These are phyloP conservation scores for Leccinum pellstonianum DNA, from an alignment of 768 basidiomycete genomes.

Conservation along the genomic window DNA sequence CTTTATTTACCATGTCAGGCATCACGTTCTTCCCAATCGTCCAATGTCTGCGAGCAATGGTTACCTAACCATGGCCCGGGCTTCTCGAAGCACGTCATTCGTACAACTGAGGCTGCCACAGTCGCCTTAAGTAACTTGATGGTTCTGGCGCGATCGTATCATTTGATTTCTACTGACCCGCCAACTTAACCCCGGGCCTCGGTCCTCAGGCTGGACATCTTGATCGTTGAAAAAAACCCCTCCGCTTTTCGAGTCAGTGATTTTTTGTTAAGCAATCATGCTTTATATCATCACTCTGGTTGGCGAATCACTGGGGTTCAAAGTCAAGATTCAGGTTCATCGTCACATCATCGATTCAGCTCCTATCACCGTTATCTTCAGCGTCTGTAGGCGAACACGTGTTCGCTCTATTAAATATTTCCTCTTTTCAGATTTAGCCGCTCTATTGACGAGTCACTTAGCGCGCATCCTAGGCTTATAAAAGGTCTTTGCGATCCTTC, in stretches of 20 bases:
- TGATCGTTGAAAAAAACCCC: neutral
- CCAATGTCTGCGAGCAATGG: neutral
- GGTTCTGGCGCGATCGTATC: neutral
- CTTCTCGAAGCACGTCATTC: neutral
- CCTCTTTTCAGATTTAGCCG: slow-evolving; percentile 6
- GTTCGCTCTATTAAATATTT: neutral
- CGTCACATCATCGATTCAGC: too few relatives aligned
- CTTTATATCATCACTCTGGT: too few relatives aligned
- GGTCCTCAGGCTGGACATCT: too few relatives aligned
- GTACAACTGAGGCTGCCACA: too few relatives aligned
- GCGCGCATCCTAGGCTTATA: slow-evolving; percentile 15
- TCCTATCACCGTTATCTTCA: slow-evolving; percentile 15
- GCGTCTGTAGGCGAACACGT: slow-evolving; percentile 11
- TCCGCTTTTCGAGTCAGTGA: neutral
- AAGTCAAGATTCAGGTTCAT: too few relatives aligned
- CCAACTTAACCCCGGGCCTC: neutral
- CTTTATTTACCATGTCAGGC: neutral
- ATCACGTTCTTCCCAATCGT: too few relatives aligned
- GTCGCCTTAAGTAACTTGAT: too few relatives aligned
- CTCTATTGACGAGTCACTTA: slow-evolving; percentile 1
- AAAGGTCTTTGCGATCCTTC: slow-evolving; percentile 1
- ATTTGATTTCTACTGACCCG: neutral
- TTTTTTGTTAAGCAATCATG: too few relatives aligned
- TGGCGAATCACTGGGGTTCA: neutral
- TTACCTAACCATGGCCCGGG: neutral